Evolutionary conservation across 805 yeast genomes (phyloP).

Genomic region (Jamesozyma hellenica): DNA sequence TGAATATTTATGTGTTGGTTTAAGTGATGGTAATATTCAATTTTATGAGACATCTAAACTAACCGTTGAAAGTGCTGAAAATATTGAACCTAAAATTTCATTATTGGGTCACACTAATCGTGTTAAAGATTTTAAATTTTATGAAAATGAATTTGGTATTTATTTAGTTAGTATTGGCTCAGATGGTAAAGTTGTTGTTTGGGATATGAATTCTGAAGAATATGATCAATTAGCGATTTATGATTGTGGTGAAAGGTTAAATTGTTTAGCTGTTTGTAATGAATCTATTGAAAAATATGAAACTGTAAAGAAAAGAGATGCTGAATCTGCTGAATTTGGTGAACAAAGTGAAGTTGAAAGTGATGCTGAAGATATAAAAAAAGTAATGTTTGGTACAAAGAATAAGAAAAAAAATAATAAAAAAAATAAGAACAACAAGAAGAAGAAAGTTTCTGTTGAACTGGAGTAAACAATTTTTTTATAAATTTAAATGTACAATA

Average conservation of each 20-base stretch:
- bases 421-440: constrained; percentile 32
- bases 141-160: constrained; percentile 32
- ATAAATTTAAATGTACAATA: not conserved
- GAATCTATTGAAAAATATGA: constrained; percentile 68
- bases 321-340: constrained; percentile 42
- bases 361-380: constrained; percentile 57
- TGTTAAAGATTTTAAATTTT: constrained; percentile 65
- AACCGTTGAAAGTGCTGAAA: constrained; percentile 10
- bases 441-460: constrained; percentile 44
- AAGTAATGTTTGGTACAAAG: constrained; percentile 43
- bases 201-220: constrained; percentile 48
- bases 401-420: constrained; percentile 34
- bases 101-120: constrained; percentile 78
- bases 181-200: constrained; percentile 86
- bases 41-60: constrained; percentile 40
- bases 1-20: constrained; percentile 58
- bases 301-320: constrained; percentile 54
- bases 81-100: constrained; percentile 40
- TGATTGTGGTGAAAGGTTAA: constrained; percentile 82
- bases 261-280: constrained; percentile 67
- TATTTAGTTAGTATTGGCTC: constrained; percentile 77
- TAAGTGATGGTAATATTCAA: constrained; percentile 58
- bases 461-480: constrained; percentile 44
- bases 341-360: constrained; percentile 70
- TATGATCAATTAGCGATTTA: constrained; percentile 84